These are phyloP conservation scores for Furcasterigmium sp. DNA, from an alignment of 2,329 filamentous ascomycete genomes.

Conservation along the genomic window DNA sequence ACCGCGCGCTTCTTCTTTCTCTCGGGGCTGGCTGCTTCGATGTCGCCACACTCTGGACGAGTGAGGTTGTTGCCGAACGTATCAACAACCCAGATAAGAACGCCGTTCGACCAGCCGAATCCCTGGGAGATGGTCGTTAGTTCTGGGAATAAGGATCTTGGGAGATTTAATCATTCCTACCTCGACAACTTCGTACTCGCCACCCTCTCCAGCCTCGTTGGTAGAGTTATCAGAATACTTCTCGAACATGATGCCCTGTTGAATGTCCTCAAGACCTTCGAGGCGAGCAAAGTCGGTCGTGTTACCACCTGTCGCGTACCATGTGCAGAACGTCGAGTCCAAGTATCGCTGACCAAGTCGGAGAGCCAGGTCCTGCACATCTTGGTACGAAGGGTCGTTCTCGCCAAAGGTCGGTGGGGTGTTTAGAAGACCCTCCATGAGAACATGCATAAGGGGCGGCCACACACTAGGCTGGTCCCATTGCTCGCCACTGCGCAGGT, in stretches of 20 bases:
- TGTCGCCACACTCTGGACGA: constrained; percentile 50
- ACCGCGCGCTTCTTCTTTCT: constrained; percentile 34
- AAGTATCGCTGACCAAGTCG: constrained; percentile 59
- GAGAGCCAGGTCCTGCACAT: constrained; percentile 50
- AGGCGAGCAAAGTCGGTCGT: constrained; percentile 48
- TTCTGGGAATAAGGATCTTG: not conserved
- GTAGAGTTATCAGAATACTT: constrained; percentile 59
- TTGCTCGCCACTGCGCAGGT: constrained; percentile 56
- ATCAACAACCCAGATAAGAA: constrained; percentile 61
- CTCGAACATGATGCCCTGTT: constrained; percentile 60
- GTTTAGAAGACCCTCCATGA: constrained; percentile 57
- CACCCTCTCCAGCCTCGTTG: constrained; percentile 57
- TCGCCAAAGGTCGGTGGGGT: constrained; percentile 51
- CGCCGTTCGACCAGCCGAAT: constrained; percentile 67
- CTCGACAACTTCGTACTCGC: constrained; percentile 66
- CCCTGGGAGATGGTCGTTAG: constrained; percentile 26
- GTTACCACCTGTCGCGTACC: constrained; percentile 61
- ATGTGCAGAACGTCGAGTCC: constrained; percentile 65
- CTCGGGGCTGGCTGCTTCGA: constrained; percentile 33
- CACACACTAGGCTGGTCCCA: constrained; percentile 69
- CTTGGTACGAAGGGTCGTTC: constrained; percentile 47
- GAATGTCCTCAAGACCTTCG: constrained; percentile 33
- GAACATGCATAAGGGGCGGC: constrained; percentile 61
- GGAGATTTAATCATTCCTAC: too few relatives aligned
- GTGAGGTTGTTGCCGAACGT: constrained; percentile 51